Evolutionary conservation across 352 stramenopile species (phyloP), one percentile per base, ranked within the genome.

Genomic region (Saprolegnia diclina): DNA sequence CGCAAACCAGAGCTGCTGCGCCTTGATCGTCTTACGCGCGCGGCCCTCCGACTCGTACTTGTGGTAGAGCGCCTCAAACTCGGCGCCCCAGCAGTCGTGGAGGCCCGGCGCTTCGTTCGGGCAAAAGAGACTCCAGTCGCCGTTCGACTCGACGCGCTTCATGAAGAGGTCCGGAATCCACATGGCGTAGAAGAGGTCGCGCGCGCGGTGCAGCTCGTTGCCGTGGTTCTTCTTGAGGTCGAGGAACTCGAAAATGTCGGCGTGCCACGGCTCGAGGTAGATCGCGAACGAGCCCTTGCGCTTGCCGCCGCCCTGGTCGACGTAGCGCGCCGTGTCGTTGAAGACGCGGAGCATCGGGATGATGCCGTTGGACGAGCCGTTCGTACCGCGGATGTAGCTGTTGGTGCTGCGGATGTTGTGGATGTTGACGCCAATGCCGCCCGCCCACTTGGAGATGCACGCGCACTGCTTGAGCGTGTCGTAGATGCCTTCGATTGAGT

Each of bases 111-210:
- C 95, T 76, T 99, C 97, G 73, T 99, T 99, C 16, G 97, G 97
- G 73, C 97, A 99, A 74, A 99, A 99, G 10, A 99, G 73, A 44
- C 87, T 97, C 97, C 97, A 99, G 26, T 92, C 79, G 22, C 91
- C 92, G 82, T 99, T 98, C 32, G 78, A 72, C 74, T 99, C 91
- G n/a, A 99, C 97, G 7, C 97, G 82, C 81, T 99, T 90, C 97
- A 99, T 99, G 80, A 99, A 99, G 18, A 99, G 86, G 82, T 99
- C 97, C 0, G 96, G 94, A 50, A 99, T 95, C 97, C 97, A 99
- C 4, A 99, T 78, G 14, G 95, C 97, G 77, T 99, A 99, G 76
- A 99, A 99, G 45, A 99, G 81, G 73, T 99, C 97, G 56, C 97
- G 89, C 9, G 96, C 96, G 50, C 97, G 88, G 67, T 98, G 91